Conservation (phyloP, 106 monocot species). For the Allium cepa region DNA sequence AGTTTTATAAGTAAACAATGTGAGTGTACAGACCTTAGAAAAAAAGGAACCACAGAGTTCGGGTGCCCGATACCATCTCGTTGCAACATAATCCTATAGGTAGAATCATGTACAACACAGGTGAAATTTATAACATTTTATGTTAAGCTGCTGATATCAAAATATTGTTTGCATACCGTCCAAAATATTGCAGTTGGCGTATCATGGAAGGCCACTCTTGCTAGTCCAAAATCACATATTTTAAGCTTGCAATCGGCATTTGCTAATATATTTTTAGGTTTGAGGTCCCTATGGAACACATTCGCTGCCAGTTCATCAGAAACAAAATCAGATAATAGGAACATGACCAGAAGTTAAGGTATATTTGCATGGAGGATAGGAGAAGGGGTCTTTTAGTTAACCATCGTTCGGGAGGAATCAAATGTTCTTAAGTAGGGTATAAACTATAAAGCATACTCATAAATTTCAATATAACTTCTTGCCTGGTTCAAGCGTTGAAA, state of each 20-base stretch:
- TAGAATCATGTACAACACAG: not conserved
- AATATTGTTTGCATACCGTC: conserved; percentile 41
- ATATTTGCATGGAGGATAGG: too few relatives aligned
- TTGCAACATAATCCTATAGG: conserved; percentile 86
- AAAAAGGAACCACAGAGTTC: conserved; percentile 88
- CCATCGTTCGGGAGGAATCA: too few relatives aligned
- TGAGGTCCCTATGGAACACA: conserved; percentile 89
- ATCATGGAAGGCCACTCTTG: conserved; percentile 80
- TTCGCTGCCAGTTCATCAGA: conserved; percentile 43
- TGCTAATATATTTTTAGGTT: conserved; percentile 89
- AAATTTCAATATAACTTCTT: too few relatives aligned
- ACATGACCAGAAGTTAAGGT: too few relatives aligned
- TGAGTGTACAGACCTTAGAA: conserved; percentile 54
- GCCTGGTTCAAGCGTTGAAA: too few relatives aligned
- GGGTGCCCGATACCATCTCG: conserved; percentile 87
- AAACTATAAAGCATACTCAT: too few relatives aligned
- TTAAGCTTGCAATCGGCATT: conserved; percentile 92
- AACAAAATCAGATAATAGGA: not conserved
- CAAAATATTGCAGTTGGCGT: conserved; percentile 92
- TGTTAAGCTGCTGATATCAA: not conserved
- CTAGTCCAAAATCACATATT: conserved; percentile 88
- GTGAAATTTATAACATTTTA: not conserved
- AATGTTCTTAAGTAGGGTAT: too few relatives aligned
- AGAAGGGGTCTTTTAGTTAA: too few relatives aligned
- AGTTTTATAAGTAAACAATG: not conserved